Conservation (phyloP, 768 basidiomycete species). For the Tylopilus vinaceipallidus region DNA sequence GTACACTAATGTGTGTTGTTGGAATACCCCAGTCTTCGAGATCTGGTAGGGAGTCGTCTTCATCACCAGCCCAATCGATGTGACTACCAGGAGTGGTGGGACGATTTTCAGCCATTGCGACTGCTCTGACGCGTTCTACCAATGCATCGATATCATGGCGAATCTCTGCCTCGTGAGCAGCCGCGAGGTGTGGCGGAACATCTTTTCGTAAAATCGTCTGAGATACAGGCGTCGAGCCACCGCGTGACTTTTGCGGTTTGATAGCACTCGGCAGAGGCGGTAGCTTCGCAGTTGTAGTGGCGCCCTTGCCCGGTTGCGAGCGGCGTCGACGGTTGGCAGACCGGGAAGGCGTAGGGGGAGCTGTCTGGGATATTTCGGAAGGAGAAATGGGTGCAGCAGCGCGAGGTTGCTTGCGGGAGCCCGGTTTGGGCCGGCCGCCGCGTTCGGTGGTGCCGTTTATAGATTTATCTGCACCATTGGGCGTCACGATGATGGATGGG, state of each 20-base stretch:
- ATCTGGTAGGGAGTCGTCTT: constrained; percentile 77
- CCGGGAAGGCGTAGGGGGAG: constrained; percentile 38
- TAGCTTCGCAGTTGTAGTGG: constrained; percentile 16
- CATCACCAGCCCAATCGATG: constrained; percentile 88
- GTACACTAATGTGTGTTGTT: constrained; percentile 35
- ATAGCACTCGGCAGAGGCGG: constrained; percentile 17
- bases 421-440: constrained; percentile 20
- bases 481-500: constrained; percentile 14
- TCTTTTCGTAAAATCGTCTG: constrained; percentile 46
- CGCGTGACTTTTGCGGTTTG: constrained; percentile 36
- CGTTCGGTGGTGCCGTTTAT: constrained; percentile 22
- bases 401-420: constrained; percentile 23
- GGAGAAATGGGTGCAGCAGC: constrained; percentile 20
- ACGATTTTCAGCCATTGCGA: constrained; percentile 66
- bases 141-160: constrained; percentile 70
- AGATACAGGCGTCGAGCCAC: constrained; percentile 19
- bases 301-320: constrained; percentile 37
- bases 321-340: constrained; percentile 50
- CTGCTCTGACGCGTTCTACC: constrained; percentile 72
- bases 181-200: constrained; percentile 54
- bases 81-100: constrained; percentile 74
- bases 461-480: constrained; percentile 25
- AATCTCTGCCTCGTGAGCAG: constrained; percentile 42
- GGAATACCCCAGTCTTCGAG: constrained; percentile 83
- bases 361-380: constrained; percentile 18